These are phyloP conservation scores for Macroventuria anomochaeta DNA, from an alignment of 2,329 filamentous ascomycete species.

Conservation along the genomic window DNA sequence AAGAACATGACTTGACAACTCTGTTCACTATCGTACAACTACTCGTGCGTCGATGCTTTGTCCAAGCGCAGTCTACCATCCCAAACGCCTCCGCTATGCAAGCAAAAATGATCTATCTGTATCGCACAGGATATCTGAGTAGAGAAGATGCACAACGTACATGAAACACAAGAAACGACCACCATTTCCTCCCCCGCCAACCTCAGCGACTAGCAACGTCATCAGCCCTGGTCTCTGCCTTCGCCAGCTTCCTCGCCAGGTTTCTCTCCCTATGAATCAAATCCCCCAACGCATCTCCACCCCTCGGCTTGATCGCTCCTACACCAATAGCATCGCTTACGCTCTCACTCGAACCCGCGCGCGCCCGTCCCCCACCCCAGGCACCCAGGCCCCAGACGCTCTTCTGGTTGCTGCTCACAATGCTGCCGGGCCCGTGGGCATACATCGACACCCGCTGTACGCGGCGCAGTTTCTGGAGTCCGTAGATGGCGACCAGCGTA, in stretches of 20 bases:
- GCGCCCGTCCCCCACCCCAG: slow-evolving; percentile 34
- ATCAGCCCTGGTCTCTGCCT: slow-evolving; percentile 35
- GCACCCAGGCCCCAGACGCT: slow-evolving; percentile 37
- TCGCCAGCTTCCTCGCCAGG: slow-evolving; percentile 36
- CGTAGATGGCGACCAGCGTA: slow-evolving; percentile 80
- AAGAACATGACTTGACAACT: too few species aligned
- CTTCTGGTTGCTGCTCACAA: slow-evolving; percentile 22
- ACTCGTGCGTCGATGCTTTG: too few species aligned
- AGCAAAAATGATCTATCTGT: slow-evolving; percentile 1
- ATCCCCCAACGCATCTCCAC: slow-evolving; percentile 30
- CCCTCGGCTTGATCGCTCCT: slow-evolving; percentile 26
- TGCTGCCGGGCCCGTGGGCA: slow-evolving; percentile 51
- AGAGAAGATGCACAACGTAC: slow-evolving; percentile 24
- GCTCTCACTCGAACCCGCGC: slow-evolving; percentile 13
- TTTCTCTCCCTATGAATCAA: slow-evolving; percentile 38
- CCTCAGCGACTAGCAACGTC: slow-evolving; percentile 22
- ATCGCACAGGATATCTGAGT: slow-evolving; percentile 28
- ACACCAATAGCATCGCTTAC: slow-evolving; percentile 24
- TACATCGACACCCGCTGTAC: slow-evolving; percentile 91
- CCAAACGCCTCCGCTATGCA: slow-evolving; percentile 34
- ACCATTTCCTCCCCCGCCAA: background rate
- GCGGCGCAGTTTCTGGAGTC: slow-evolving; percentile 80
- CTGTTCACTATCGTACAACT: too few species aligned
- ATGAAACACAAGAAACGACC: slow-evolving; percentile 2
- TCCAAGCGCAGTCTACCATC: background rate